A percentile compares a stretch with the other conserved stretches of the same genome.
Evolutionary conservation across 345 rosid species (phyloP).

Genomic region (Rhodamnia argentea): DNA sequence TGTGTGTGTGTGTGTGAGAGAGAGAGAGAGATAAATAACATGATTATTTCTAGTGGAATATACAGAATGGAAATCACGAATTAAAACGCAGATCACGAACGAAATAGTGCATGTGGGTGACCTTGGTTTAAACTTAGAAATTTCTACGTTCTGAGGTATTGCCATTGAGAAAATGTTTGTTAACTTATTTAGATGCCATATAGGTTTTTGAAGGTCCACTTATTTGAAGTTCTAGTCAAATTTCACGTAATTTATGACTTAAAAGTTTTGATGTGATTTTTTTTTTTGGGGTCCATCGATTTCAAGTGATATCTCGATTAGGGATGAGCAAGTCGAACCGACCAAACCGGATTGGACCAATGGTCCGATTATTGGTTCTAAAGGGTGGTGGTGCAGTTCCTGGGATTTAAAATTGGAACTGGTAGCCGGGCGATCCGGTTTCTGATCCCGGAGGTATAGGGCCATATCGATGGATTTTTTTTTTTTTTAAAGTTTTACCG

Average conservation of each 20-base stretch:
- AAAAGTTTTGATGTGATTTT: not conserved
- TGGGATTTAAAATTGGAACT: no score
- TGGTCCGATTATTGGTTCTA: no score
- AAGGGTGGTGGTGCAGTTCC: rapidly evolving
- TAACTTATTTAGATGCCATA: not conserved
- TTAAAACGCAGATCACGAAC: not conserved
- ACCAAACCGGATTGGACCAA: no score
- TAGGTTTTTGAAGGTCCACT: not conserved
- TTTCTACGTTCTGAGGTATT: not conserved
- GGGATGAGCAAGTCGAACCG: no score
- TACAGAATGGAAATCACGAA: not conserved
- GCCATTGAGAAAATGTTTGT: not conserved
- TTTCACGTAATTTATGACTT: not conserved
- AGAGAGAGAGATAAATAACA: not conserved
- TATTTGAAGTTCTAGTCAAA: not conserved
- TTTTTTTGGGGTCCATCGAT: no score
- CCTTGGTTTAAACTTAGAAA: not conserved
- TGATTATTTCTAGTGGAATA: not conserved
- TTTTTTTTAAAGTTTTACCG: no score
- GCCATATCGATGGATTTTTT: no score
- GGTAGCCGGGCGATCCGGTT: no score
- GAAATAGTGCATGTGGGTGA: not conserved
- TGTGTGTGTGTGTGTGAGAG: no score
- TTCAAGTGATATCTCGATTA: no score
- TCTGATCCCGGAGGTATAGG: no score